These are phyloP conservation scores for Phylloporus sp. DNA, from an alignment of 768 basidiomycete species.

Conservation along the genomic window DNA sequence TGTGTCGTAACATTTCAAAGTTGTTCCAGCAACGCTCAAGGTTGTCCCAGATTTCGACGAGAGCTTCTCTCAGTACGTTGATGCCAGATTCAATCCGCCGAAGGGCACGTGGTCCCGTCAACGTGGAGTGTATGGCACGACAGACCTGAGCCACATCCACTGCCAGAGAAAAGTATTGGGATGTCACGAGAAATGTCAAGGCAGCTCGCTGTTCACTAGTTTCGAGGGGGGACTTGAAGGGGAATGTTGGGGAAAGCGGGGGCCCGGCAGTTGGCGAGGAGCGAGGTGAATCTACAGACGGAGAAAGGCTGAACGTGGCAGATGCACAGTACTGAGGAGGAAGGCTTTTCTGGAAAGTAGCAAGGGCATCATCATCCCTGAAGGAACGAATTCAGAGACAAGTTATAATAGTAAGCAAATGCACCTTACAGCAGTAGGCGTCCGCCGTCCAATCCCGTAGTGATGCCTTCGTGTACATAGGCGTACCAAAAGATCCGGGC, in stretches of 20 bases:
- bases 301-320: conserved; percentile 25
- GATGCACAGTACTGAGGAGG: conserved; percentile 38
- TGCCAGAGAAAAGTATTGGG: conserved; percentile 63
- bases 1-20: conserved; percentile 60
- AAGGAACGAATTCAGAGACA: conserved; percentile 3
- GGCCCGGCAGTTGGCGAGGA: conserved; percentile 31
- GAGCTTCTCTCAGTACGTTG: conserved; percentile 53
- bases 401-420: neutral
- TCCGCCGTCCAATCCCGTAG: conserved; percentile 79
- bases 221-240: conserved; percentile 22
- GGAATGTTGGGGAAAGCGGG: conserved; percentile 20
- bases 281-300: conserved; percentile 33
- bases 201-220: conserved; percentile 31
- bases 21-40: conserved; percentile 84
- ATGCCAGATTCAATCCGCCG: conserved; percentile 49
- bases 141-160: conserved; percentile 75
- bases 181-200: conserved; percentile 49
- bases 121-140: conserved; percentile 67
- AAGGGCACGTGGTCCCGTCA: conserved; percentile 79
- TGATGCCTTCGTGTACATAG: conserved; percentile 79
- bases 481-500: conserved; percentile 89
- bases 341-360: conserved; percentile 64
- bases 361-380: conserved; percentile 74
- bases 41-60: conserved; percentile 81
- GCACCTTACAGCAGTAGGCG: conserved; percentile 69